These are phyloP conservation scores for Solanum aculeatissimum DNA, from an alignment of 305 asterid genomes.

Conservation along the genomic window DNA sequence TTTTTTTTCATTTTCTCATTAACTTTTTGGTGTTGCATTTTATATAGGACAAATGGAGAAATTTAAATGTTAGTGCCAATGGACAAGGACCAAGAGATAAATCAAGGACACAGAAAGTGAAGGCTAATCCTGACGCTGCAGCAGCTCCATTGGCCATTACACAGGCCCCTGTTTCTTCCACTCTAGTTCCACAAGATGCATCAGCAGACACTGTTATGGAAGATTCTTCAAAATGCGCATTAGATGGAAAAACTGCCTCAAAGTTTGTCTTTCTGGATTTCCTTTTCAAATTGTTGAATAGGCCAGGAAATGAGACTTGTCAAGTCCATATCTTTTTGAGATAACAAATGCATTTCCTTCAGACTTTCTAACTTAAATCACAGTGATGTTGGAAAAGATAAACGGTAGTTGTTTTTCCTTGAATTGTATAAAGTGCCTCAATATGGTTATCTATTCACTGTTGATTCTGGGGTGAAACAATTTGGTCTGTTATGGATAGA, in stretches of 20 bases:
- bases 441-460: not conserved
- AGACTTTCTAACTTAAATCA: not conserved
- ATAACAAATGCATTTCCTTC: not conserved
- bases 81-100: slow-evolving; percentile 68
- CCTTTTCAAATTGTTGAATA: not conserved
- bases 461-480: not conserved
- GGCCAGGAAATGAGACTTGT: not conserved
- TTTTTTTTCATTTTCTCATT: not conserved
- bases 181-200: slow-evolving; percentile 38
- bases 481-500: not conserved
- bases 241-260: slow-evolving; percentile 60
- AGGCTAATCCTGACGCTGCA: slow-evolving; percentile 39
- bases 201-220: slow-evolving; percentile 28
- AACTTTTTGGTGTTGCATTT: not conserved
- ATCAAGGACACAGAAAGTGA: slow-evolving; percentile 44
- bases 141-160: slow-evolving; percentile 32
- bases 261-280: slow-evolving; percentile 28
- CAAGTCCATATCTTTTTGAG: not conserved
- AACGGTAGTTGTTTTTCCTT: not conserved
- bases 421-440: not conserved
- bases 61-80: slow-evolving; percentile 65
- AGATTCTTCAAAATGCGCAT: slow-evolving; percentile 41
- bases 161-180: slow-evolving; percentile 23
- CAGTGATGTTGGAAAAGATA: not conserved
- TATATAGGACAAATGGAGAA: slow-evolving; percentile 87